A percentile compares a stretch with the other conserved stretches of the same genome.
These are phyloP conservation scores for Rhizopogon sp. DNA, from an alignment of 768 basidiomycete genomes.

Conservation along the genomic window DNA sequence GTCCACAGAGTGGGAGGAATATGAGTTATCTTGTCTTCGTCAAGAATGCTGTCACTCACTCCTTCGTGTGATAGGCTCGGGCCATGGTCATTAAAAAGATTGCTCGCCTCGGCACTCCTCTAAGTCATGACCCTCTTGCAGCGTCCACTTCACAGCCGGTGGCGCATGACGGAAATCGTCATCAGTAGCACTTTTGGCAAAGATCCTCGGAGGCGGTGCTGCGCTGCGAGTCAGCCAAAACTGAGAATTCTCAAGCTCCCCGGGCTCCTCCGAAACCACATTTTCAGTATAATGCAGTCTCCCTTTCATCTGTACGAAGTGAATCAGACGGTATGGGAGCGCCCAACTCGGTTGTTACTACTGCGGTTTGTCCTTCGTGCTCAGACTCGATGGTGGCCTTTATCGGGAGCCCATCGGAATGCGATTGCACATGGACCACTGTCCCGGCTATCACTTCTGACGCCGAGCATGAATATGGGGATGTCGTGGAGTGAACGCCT, in stretches of 20 bases:
- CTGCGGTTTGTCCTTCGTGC: neutral
- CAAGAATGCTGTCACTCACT: too few relatives aligned
- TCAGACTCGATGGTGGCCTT: too few relatives aligned
- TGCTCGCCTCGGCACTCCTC: neutral
- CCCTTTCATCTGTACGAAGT: neutral
- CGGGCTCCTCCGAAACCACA: neutral
- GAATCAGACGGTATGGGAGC: neutral
- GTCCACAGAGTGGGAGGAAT: too few relatives aligned
- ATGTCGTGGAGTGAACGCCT: too few relatives aligned
- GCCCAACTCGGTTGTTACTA: neutral
- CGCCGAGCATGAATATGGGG: too few relatives aligned
- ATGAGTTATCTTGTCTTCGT: too few relatives aligned
- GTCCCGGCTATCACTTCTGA: too few relatives aligned
- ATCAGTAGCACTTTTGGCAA: neutral
- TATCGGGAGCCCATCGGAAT: too few relatives aligned
- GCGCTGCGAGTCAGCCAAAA: neutral
- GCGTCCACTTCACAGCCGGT: neutral
- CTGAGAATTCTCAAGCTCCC: neutral
- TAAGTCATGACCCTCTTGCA: neutral
- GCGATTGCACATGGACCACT: too few relatives aligned
- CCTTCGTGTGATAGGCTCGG: too few relatives aligned
- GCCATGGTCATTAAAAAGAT: neutral
- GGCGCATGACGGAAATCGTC: neutral
- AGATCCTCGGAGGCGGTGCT: neutral
- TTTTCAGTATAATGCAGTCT: neutral